Evolutionary conservation across 768 basidiomycete genomes (phyloP).

Genomic region (Termitomyces sp.): DNA sequence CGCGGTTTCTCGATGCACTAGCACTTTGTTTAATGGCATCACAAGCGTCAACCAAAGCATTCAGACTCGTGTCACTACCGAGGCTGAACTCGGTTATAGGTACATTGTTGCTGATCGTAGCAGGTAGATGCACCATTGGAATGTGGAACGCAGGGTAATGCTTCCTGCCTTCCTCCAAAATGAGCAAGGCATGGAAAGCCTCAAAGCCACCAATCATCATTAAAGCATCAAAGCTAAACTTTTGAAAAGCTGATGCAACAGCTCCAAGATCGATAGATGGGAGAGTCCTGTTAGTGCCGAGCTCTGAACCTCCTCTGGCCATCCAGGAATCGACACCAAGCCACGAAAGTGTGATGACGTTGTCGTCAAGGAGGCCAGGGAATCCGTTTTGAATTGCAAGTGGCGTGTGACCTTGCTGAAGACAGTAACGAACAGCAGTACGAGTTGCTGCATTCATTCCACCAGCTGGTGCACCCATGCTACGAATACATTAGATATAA

Average conservation of each 20-base stretch:
- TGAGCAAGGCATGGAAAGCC: conserved; percentile 75
- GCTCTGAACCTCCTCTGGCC: conserved; percentile 92
- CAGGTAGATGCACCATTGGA: conserved; percentile 93
- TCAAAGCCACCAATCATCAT: conserved; percentile 96
- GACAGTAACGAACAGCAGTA: conserved; percentile 88
- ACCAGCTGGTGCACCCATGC: conserved; percentile 94
- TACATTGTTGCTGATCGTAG: conserved; percentile 97
- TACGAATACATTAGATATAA: conserved; percentile 22
- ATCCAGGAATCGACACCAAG: conserved; percentile 97
- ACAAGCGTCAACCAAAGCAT: conserved; percentile 94
- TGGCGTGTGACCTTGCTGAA: conserved; percentile 87
- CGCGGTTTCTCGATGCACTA: conserved; percentile 89
- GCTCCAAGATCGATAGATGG: conserved; percentile 85
- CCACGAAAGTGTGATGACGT: conserved; percentile 84
- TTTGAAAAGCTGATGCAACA: conserved; percentile 88
- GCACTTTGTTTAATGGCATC: conserved; percentile 99
- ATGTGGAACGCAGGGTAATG: conserved; percentile 91
- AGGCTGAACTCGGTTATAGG: conserved; percentile 95
- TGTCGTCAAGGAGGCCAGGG: conserved; percentile 88
- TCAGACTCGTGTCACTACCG: conserved; percentile 94
- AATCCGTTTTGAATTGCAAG: conserved; percentile 94
- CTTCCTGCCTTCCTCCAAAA: conserved; percentile 74
- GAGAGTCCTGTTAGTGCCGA: conserved; percentile 90
- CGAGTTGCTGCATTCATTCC: conserved; percentile 99
- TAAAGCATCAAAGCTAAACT: conserved; percentile 71